Percentiles rank a stretch among this genome's conserved stretches.
These are phyloP conservation scores for Sporothrix inflata DNA, from an alignment of 2,329 filamentous ascomycete species.

Conservation along the genomic window DNA sequence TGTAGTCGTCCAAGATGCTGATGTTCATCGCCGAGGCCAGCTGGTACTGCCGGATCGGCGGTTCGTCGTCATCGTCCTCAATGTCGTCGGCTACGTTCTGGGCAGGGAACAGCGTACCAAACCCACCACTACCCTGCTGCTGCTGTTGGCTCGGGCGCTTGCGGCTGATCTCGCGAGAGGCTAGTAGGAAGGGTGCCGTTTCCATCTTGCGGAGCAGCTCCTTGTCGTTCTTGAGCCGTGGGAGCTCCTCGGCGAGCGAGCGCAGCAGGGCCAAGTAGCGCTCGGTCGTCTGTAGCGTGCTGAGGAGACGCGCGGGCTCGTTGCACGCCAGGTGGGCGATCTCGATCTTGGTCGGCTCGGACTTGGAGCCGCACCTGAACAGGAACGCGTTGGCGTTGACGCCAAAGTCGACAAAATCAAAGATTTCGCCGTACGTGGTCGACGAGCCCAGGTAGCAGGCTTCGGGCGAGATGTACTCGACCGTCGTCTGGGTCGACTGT, in stretches of 20 bases:
- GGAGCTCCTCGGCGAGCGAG: conserved; percentile 74
- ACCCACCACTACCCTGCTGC: background rate
- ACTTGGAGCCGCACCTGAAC: conserved; percentile 85
- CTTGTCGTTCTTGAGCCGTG: conserved; percentile 75
- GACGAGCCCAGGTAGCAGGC: conserved; percentile 79
- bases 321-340: conserved; percentile 80
- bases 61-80: conserved; percentile 59
- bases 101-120: background rate
- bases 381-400: conserved; percentile 85
- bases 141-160: conserved; percentile 37
- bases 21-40: conserved; percentile 73
- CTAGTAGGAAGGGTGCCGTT: conserved; percentile 75
- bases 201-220: conserved; percentile 77
- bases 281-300: conserved; percentile 76
- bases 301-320: conserved; percentile 80
- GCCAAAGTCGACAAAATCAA: conserved; percentile 96
- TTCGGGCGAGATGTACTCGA: conserved; percentile 67
- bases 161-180: conserved; percentile 71
- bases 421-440: conserved; percentile 78
- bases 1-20: conserved; percentile 84
- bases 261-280: conserved; percentile 85
- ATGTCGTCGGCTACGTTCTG: conserved; percentile 43
- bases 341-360: conserved; percentile 84
- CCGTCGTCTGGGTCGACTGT: conserved; percentile 29
- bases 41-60: conserved; percentile 75